Evolutionary conservation across 768 basidiomycete genomes (phyloP), one percentile per base, ranked within the genome.

Genomic region (Phylloporus sp.): DNA sequence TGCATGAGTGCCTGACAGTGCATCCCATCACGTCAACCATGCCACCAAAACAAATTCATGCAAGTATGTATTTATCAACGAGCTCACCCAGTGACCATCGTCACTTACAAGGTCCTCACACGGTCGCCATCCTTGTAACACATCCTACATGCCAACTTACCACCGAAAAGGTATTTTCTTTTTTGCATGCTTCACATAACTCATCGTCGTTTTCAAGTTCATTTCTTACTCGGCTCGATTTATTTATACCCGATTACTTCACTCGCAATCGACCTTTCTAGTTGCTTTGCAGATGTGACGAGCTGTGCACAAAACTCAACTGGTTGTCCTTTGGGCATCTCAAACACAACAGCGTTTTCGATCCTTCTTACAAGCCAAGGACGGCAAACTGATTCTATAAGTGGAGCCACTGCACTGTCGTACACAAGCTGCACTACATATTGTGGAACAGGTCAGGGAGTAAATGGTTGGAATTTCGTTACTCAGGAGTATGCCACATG

Each of bases 401-500:
- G 34, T 0, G 12, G 1, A 0, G 55, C 58, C 9, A 60, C 63
- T 16, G 56, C 51, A 0, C 41, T 66, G 15, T 52, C 49, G 4
- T 55, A 50, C 4, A 0, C 2, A 10, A 39, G 51, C 3, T 68
- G 66, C 24, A 4, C 6, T 15, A 1, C 11, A 0, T n/a, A 29
- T n/a, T 66, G 64, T n/a, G 63, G 66, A 26, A 5, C 1, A 4
- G 45, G 45, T 1, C 52, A 55, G 9, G 51, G 52, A 5, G 13
- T 54, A 13, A 68, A 63, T 16, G 28, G 20, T 15, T 66, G 64
- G 66, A 12, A 13, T 1, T 32, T 23, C 6, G 66, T 66, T 44
- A 44, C 64, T 0, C 73, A 74, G 44, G 64, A 73, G 42, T 77
- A 73, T 56, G 65, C 68, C 8, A 56, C 75, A 0, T 80, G 78